phyloP scores from a whole-genome alignment of 148 eudicot genomes.

The Vaccinium myrtillus region DNA sequence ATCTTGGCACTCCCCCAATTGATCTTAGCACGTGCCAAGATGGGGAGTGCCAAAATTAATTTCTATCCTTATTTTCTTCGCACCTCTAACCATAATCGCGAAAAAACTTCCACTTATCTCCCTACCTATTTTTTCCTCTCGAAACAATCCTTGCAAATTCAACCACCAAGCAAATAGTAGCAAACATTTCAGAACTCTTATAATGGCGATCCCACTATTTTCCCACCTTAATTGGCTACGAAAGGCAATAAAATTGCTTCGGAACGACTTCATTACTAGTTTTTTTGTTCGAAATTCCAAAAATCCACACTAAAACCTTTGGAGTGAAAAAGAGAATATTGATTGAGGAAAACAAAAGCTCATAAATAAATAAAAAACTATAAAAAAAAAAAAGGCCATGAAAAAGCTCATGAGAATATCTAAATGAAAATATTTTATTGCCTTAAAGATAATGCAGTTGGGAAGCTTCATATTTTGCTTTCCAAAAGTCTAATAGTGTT shows the following conservation, averaged over 20 bases:
- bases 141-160: too few relatives aligned
- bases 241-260: neutral
- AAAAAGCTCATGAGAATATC: neutral
- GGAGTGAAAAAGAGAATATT: neutral
- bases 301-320: neutral
- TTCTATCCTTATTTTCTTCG: too few relatives aligned
- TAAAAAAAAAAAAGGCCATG: neutral
- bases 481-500: neutral
- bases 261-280: neutral
- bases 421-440: neutral
- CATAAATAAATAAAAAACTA: neutral
- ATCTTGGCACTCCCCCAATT: too few relatives aligned
- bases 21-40: too few relatives aligned
- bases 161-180: too few relatives aligned
- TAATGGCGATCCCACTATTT: too few relatives aligned
- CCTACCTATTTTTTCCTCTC: too few relatives aligned
- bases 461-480: slow-evolving; percentile 3
- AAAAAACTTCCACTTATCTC: too few relatives aligned
- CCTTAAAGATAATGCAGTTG: neutral
- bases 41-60: too few relatives aligned
- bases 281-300: neutral
- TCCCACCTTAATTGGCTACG: too few relatives aligned
- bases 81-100: too few relatives aligned
- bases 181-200: too few relatives aligned
- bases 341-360: neutral